Percentiles rank a stretch among this genome's conserved stretches.
These are phyloP conservation scores for Raffaelea albimanens DNA, from an alignment of 2,329 filamentous ascomycete genomes.

Conservation along the genomic window DNA sequence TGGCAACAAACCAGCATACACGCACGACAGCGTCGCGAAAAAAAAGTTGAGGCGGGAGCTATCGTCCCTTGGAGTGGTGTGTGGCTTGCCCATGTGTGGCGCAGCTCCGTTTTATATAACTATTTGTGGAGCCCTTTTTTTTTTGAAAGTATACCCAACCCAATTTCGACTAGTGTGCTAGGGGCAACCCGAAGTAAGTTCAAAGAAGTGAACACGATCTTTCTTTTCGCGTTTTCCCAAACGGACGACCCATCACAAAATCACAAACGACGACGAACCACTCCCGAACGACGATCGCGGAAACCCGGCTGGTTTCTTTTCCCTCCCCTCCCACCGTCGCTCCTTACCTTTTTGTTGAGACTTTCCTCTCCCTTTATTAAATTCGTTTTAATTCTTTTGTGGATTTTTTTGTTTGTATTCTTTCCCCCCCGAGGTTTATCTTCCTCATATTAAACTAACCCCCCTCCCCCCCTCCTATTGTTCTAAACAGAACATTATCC, in stretches of 20 bases:
- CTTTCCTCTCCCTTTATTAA: constrained; percentile 3
- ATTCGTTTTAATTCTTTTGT: constrained; percentile 8
- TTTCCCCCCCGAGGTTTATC: neutral
- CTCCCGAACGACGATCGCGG: neutral
- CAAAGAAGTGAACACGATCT: too few species aligned
- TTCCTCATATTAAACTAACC: neutral
- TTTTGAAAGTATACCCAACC: too few species aligned
- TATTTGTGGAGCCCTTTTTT: neutral
- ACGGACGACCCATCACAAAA: constrained; percentile 1
- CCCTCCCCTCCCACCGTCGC: too few species aligned
- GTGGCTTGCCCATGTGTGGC: neutral
- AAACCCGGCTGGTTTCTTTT: too few species aligned
- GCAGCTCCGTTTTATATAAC: neutral
- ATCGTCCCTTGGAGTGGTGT: neutral
- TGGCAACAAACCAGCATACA: too few species aligned
- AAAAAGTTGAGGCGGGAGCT: neutral
- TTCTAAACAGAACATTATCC: too few species aligned
- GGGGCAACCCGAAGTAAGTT: too few species aligned
- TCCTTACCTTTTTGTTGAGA: constrained; percentile 1
- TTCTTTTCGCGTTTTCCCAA: too few species aligned
- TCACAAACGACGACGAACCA: neutral
- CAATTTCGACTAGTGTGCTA: too few species aligned
- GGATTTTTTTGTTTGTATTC: neutral
- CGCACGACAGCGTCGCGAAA: neutral
- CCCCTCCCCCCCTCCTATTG: too few species aligned